phyloP scores from a whole-genome alignment of 768 basidiomycete genomes.

The Nevesoporus exiguus region DNA sequence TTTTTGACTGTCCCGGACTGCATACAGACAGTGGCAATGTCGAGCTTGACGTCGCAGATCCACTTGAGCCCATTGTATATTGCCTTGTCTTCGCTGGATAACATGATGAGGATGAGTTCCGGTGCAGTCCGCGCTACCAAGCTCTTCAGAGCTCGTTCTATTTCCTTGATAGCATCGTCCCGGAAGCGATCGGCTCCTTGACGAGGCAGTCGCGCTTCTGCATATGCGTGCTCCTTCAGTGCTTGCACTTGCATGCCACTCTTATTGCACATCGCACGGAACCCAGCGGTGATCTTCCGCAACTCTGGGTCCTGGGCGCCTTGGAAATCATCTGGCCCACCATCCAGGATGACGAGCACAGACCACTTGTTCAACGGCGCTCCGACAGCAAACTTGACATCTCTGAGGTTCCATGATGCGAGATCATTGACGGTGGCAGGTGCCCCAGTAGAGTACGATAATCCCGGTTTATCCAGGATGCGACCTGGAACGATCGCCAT shows the following conservation, averaged over 20 bases:
- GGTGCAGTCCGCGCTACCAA: slow-evolving; percentile 3
- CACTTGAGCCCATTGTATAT: slow-evolving; percentile 51
- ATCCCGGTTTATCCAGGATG: slow-evolving; percentile 41
- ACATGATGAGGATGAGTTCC: slow-evolving; percentile 40
- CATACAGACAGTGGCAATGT: slow-evolving; percentile 64
- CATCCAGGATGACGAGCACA: slow-evolving; percentile 64
- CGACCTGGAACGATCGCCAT: slow-evolving; percentile 57
- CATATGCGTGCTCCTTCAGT: slow-evolving; percentile 29
- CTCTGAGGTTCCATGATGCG: slow-evolving; percentile 52
- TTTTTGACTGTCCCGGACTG: slow-evolving; percentile 59
- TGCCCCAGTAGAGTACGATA: slow-evolving; percentile 37
- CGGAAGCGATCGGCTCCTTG: slow-evolving; percentile 52
- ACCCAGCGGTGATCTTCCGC: slow-evolving; percentile 41
- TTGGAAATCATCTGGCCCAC: slow-evolving; percentile 50
- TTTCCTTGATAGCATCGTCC: slow-evolving; percentile 40
- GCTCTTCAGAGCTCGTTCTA: neutral
- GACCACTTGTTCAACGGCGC: slow-evolving; percentile 59
- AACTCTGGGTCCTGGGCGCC: slow-evolving; percentile 49
- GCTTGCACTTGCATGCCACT: slow-evolving; percentile 54
- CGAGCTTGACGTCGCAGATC: slow-evolving; percentile 47
- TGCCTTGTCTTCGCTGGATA: slow-evolving; percentile 44
- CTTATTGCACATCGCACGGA: slow-evolving; percentile 57
- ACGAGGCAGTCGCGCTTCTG: slow-evolving; percentile 42
- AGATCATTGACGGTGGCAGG: slow-evolving; percentile 33
- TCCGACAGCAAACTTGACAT: slow-evolving; percentile 56